Conservation (phyloP, 495 filamentous ascomycete species). For the Annulohypoxylon stygium region DNA sequence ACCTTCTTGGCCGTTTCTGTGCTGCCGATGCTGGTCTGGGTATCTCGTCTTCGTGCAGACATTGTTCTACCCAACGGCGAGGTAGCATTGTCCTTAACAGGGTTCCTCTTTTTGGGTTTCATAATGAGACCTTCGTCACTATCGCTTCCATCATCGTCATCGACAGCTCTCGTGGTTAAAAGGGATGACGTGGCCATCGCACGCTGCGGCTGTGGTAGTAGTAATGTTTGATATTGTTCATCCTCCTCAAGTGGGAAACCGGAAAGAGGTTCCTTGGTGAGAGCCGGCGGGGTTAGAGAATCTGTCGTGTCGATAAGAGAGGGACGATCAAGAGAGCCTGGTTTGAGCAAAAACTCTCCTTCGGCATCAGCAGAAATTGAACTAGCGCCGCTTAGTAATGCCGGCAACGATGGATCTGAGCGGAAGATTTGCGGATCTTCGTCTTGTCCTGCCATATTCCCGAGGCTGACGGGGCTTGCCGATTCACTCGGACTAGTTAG, state of each 20-base stretch:
- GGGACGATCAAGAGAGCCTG: slow-evolving; percentile 57
- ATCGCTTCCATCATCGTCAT: slow-evolving; percentile 69
- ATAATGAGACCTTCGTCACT: slow-evolving; percentile 67
- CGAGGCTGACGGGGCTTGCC: slow-evolving; percentile 68
- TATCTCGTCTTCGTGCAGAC: slow-evolving; percentile 60
- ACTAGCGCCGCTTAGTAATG: slow-evolving; percentile 82
- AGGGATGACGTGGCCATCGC: slow-evolving; percentile 47
- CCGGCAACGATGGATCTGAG: slow-evolving; percentile 81
- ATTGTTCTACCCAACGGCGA: slow-evolving; percentile 51
- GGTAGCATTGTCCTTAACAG: slow-evolving; percentile 42
- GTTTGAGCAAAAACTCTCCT: slow-evolving; percentile 65
- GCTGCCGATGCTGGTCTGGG: slow-evolving; percentile 65
- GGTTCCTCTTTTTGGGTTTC: slow-evolving; percentile 51
- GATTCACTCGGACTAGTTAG: slow-evolving; percentile 65
- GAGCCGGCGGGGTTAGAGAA: slow-evolving; percentile 65
- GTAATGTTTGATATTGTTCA: slow-evolving; percentile 46
- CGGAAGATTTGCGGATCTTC: slow-evolving; percentile 72
- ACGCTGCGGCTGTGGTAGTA: slow-evolving; percentile 46
- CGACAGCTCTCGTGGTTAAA: slow-evolving; percentile 47
- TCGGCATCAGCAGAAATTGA: slow-evolving; percentile 76
- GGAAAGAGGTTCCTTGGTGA: slow-evolving; percentile 59
- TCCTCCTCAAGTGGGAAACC: slow-evolving; percentile 58
- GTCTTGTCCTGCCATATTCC: slow-evolving; percentile 65
- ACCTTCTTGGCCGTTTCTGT: slow-evolving; percentile 71
- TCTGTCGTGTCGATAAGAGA: slow-evolving; percentile 63